Base-by-base conservation (phyloP, 2,329 filamentous ascomycete species). In the Talaromyces sp. region DNA sequence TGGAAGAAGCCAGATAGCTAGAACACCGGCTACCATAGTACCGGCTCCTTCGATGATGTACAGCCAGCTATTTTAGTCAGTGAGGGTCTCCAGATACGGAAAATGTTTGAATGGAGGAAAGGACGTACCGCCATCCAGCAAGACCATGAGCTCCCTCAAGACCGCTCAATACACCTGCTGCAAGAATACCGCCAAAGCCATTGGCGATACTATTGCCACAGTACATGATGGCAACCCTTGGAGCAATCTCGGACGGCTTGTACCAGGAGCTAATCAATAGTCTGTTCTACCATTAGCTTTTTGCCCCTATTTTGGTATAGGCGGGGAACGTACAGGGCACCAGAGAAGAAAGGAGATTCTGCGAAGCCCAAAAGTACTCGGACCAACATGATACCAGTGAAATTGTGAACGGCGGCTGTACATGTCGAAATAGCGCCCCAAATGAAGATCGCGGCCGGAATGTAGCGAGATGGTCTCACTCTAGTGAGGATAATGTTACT, bases 191-290 rank as follows among this genome's bases (percentile, higher is more conserved):
- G 3, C 76, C 76, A 59, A 82, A 80, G 1, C 73, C 74, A 45
- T 74, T 76, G 2, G 78, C 75, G 6, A 79, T 69, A n/a, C 76
- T 68, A 58, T 76, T 79, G 5, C 78, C 79, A 5, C 74, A 77
- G 67, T 82, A 83, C 45, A 82, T 77, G 67, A 79, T 76, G 0
- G 81, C 78, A 47, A 81, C 81, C 3, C 82, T 74, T 19, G 77
- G 71, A 0, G 79, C 77, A 19, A 83, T 72, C 63, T 90, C 90
- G 67, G 86, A 85, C 49, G 88, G 83, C 0, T 87, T 91, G 70
- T 92, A 91, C 88, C 89, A 91, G 64, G 74, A 69, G 0, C 74
- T 77, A 0, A 81, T 63, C 29, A 73, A 77, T 25, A 43, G 3
- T 19, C 40, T 43, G 3, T 10, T 43, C n/a, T 43, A 19, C 40